Conservation (phyloP, 495 filamentous ascomycete genomes). For the Mycothermus thermophilus region DNA sequence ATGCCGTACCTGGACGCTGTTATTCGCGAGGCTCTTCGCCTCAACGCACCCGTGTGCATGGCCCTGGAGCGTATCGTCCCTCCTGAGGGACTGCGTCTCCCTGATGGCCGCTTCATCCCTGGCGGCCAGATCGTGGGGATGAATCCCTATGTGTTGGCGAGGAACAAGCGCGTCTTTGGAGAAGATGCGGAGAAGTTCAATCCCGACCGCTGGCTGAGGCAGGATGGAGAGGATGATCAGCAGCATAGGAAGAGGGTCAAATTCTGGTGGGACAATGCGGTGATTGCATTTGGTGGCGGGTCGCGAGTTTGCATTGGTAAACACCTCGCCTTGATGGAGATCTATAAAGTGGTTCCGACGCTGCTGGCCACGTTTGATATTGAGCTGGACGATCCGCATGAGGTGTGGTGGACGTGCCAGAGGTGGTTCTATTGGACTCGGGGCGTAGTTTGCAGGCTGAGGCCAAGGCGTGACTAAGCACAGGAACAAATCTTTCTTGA, state of each 20-base stretch:
- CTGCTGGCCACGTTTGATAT: constrained; percentile 41
- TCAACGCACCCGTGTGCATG: constrained; percentile 41
- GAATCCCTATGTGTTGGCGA: constrained; percentile 23
- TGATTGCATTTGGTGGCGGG: constrained; percentile 46
- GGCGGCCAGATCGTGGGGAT: constrained; percentile 28
- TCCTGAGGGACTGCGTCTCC: constrained; percentile 34
- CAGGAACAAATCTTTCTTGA: background rate
- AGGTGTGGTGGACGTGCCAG: constrained; percentile 12
- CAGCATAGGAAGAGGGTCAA: constrained; percentile 9
- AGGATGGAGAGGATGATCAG: constrained; percentile 15
- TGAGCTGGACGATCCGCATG: constrained; percentile 8
- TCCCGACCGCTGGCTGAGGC: constrained; percentile 35
- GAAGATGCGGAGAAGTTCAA: constrained; percentile 32
- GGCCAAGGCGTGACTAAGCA: constrained; percentile 2
- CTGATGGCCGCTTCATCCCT: constrained; percentile 38
- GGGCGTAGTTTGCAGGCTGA: constrained; percentile 8
- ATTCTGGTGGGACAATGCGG: constrained; percentile 12
- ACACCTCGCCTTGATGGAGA: constrained; percentile 48
- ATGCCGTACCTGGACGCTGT: constrained; percentile 46
- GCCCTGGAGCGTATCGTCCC: constrained; percentile 46
- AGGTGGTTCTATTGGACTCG: constrained; percentile 13
- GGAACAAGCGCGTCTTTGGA: constrained; percentile 35
- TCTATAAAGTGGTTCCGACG: constrained; percentile 51
- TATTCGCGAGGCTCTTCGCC: constrained; percentile 44
- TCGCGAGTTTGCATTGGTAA: constrained; percentile 50